A percentile compares a stretch with the other conserved stretches of the same genome.
These are phyloP conservation scores for Trichoderma gamsii DNA, from an alignment of 495 filamentous ascomycete genomes.

Conservation along the genomic window DNA sequence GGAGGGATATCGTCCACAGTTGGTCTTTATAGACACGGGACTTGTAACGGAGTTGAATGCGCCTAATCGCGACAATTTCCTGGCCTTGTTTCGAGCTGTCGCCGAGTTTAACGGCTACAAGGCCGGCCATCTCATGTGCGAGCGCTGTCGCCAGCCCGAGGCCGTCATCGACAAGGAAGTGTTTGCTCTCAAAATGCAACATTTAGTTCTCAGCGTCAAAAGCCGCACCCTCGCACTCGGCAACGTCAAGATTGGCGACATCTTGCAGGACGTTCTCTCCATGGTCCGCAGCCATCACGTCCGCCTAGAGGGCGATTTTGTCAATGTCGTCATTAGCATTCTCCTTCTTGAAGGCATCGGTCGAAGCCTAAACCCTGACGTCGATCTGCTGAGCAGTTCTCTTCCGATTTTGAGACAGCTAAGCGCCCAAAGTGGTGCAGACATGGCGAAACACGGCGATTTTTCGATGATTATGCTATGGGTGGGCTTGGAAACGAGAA, in stretches of 20 bases:
- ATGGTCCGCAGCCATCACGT: conserved; percentile 97
- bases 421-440: conserved; percentile 67
- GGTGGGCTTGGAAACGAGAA: conserved; percentile 83
- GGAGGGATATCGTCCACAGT: conserved; percentile 87
- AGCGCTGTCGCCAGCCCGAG: conserved; percentile 84
- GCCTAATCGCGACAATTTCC: conserved; percentile 80
- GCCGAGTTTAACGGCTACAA: conserved; percentile 97
- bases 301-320: conserved; percentile 92
- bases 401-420: conserved; percentile 87
- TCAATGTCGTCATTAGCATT: conserved; percentile 95
- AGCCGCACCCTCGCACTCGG: conserved; percentile 84
- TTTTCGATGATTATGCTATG: conserved; percentile 92
- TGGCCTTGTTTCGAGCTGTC: conserved; percentile 91
- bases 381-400: conserved; percentile 82
- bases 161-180: conserved; percentile 81
- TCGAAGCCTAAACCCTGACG: conserved; percentile 71
- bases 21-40: conserved; percentile 97
- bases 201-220: conserved; percentile 86
- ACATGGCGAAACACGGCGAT: conserved; percentile 64
- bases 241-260: conserved; percentile 93
- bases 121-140: conserved; percentile 92
- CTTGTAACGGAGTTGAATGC: conserved; percentile 91
- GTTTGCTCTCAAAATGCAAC: conserved; percentile 94
- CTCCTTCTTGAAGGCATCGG: conserved; percentile 93
- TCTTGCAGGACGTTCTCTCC: conserved; percentile 77